Evolutionary conservation across 208 protist species (phyloP).

Genomic region (Phytomonas serpens): DNA sequence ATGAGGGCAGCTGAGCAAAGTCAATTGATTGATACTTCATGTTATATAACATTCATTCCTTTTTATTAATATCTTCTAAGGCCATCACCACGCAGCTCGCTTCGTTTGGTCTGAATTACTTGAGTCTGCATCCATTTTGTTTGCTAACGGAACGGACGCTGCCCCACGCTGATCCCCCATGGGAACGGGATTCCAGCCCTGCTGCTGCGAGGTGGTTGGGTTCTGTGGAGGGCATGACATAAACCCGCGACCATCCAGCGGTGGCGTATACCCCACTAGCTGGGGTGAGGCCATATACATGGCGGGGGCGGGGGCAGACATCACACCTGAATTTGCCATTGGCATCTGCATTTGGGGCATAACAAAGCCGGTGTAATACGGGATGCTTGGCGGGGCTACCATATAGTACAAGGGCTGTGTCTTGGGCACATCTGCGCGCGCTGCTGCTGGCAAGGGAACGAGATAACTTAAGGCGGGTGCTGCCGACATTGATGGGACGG

Average conservation of each 20-base stretch:
- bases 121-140: neutral
- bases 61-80: neutral
- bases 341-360: neutral
- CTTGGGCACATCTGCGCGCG: neutral
- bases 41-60: neutral
- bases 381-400: neutral
- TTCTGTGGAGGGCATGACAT: neutral
- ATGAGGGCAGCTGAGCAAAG: neutral
- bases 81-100: neutral
- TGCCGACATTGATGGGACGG: neutral
- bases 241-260: neutral
- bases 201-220: neutral
- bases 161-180: neutral
- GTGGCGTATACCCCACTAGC: neutral
- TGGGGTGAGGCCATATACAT: neutral
- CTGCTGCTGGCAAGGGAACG: neutral
- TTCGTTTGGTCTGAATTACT: neutral
- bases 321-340: neutral
- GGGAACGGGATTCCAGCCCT: neutral
- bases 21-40: neutral
- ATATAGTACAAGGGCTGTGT: neutral
- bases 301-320: neutral
- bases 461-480: neutral
- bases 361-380: neutral
- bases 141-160: neutral